phyloP scores from a whole-genome alignment of 306 rosid species.

The Inga leiocalycina region DNA sequence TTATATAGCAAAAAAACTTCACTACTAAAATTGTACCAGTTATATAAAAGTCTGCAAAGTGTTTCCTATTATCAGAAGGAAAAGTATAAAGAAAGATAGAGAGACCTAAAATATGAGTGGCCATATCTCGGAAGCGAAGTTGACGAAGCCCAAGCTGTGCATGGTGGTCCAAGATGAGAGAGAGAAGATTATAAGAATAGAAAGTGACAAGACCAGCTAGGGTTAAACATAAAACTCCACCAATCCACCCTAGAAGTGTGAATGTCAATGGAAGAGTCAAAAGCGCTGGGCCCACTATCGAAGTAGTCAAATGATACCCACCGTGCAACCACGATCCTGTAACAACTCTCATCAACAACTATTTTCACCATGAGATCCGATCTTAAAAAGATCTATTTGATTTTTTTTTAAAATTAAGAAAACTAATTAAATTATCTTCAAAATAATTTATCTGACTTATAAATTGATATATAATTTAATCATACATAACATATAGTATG shows the following conservation, averaged over 20 bases:
- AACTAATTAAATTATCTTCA: too few relatives aligned
- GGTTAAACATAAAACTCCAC: neutral
- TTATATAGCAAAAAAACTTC: too few relatives aligned
- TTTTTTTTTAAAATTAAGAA: too few relatives aligned
- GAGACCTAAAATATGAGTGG: neutral
- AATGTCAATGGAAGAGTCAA: neutral
- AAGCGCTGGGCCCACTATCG: neutral
- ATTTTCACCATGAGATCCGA: too few relatives aligned
- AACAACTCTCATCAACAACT: neutral
- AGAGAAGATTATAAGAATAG: neutral
- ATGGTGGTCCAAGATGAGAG: neutral
- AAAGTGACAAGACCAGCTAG: neutral
- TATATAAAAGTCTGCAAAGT: neutral
- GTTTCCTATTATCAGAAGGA: neutral
- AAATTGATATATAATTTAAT: too few relatives aligned
- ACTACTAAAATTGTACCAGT: too few relatives aligned
- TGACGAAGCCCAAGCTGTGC: neutral
- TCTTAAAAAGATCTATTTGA: too few relatives aligned
- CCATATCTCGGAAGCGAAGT: neutral
- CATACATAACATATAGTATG: too few relatives aligned
- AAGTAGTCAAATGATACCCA: conserved; percentile 2
- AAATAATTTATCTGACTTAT: too few relatives aligned
- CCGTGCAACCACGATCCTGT: neutral
- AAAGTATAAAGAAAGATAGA: neutral
- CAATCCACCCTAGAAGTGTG: neutral